These are phyloP conservation scores for Backusella liffmaniae DNA, from an alignment of 192 early-diverging fungal genomes.

Conservation along the genomic window DNA sequence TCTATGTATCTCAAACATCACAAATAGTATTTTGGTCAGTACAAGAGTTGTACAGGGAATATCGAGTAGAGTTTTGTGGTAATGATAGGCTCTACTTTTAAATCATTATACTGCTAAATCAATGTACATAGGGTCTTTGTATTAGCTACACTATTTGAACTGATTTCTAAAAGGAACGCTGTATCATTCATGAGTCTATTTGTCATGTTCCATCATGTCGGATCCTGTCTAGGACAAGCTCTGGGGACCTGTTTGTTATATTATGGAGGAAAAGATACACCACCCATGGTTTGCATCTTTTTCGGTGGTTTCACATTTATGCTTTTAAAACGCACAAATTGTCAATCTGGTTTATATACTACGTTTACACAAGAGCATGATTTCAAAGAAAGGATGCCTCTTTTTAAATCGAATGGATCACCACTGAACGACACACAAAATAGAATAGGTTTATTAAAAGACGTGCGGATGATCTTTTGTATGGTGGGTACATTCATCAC, in stretches of 20 bases:
- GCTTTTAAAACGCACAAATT: background rate
- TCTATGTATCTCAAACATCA: background rate
- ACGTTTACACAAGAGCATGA: background rate
- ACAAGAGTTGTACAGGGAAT: background rate
- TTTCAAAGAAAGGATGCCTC: background rate
- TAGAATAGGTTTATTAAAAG: background rate
- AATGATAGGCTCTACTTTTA: background rate
- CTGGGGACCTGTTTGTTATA: background rate
- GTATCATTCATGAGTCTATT: background rate
- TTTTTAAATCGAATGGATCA: background rate
- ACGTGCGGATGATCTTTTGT: background rate
- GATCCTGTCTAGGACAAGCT: background rate
- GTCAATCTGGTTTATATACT: background rate
- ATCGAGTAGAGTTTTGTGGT: background rate
- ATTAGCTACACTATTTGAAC: background rate
- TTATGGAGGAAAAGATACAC: background rate
- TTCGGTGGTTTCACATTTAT: background rate
- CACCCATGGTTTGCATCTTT: background rate
- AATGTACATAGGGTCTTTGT: background rate
- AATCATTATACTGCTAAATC: background rate
- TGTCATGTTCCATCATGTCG: background rate
- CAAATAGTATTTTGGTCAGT: background rate
- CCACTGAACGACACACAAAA: background rate
- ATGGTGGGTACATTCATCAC: background rate
- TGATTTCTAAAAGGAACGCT: background rate